Evolutionary conservation across 2,329 filamentous ascomycete species (phyloP).

Genomic region (Fusarium sp.): DNA sequence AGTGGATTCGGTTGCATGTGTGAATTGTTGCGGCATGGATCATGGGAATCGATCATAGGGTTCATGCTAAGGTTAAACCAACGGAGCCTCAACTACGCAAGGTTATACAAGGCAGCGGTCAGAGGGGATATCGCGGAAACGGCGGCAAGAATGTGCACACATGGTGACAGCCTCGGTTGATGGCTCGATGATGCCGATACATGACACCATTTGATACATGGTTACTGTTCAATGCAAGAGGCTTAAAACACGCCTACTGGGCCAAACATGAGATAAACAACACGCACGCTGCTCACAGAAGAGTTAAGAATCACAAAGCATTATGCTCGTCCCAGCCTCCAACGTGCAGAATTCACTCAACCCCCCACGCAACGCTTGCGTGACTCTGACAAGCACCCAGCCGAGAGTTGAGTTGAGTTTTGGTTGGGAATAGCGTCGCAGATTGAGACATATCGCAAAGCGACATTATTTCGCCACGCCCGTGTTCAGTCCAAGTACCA

Average conservation of each 20-base stretch:
- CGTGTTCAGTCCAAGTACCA: slow-evolving; percentile 12
- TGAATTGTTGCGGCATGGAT: not conserved
- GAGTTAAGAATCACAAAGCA: slow-evolving; percentile 1
- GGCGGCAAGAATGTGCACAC: slow-evolving; percentile 7
- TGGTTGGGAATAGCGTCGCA: slow-evolving; percentile 38
- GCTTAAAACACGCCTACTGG: slow-evolving; percentile 3
- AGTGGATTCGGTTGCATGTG: slow-evolving; percentile 27
- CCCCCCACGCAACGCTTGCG: slow-evolving; percentile 37
- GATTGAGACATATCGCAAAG: slow-evolving; percentile 40
- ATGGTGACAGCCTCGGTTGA: slow-evolving; percentile 28
- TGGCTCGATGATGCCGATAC: slow-evolving; percentile 28
- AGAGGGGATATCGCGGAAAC: slow-evolving; percentile 15
- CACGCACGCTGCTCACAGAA: not conserved
- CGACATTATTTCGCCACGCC: slow-evolving; percentile 30
- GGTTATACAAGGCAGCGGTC: slow-evolving; percentile 13
- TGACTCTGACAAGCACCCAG: slow-evolving; percentile 32
- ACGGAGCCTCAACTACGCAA: slow-evolving; percentile 36
- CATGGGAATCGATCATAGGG: not conserved
- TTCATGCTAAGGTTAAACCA: slow-evolving; percentile 16
- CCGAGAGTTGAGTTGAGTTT: slow-evolving; percentile 2
- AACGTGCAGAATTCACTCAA: slow-evolving; percentile 8
- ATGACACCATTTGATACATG: not conserved
- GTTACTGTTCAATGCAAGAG: slow-evolving; percentile 7
- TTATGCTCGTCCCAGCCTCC: slow-evolving; percentile 14
- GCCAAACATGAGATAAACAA: slow-evolving; percentile 2